Percentiles rank a stretch among this genome's conserved stretches.
Evolutionary conservation across 1,284 basidiomycete species (phyloP).

Genomic region (Porogramme epimiltina): DNA sequence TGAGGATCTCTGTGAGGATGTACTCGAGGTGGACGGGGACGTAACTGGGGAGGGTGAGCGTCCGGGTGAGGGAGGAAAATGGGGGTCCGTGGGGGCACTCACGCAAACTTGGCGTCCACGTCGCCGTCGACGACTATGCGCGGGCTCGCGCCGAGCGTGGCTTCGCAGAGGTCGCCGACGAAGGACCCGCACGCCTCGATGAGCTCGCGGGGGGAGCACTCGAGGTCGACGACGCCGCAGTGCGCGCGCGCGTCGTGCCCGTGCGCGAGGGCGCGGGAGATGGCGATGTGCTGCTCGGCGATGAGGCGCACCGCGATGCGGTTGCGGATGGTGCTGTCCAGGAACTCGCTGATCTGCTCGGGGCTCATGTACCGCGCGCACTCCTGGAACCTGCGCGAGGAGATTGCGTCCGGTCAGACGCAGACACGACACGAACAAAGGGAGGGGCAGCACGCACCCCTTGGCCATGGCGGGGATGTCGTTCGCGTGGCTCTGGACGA

Average conservation of each 20-base stretch:
- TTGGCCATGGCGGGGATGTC: conserved; percentile 90
- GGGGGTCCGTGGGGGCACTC: too few relatives aligned
- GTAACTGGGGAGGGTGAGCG: conserved; percentile 51
- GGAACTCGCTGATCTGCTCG: conserved; percentile 73
- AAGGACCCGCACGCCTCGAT: conserved; percentile 79
- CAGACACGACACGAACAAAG: background rate
- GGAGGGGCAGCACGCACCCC: conserved; percentile 53
- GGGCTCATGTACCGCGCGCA: conserved; percentile 83
- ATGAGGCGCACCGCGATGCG: conserved; percentile 89
- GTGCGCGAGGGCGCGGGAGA: conserved; percentile 63
- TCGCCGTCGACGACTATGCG: conserved; percentile 69
- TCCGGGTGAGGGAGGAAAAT: background rate
- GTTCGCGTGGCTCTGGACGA: conserved; percentile 82
- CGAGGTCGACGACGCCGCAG: conserved; percentile 70
- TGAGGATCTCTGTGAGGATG: conserved; percentile 83
- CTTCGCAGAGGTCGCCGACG: conserved; percentile 83
- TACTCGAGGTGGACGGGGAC: conserved; percentile 91
- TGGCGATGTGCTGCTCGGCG: conserved; percentile 89
- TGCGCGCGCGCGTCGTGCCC: conserved; percentile 36
- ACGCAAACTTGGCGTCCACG: conserved; percentile 76
- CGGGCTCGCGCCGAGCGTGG: conserved; percentile 80
- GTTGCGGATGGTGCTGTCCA: conserved; percentile 85
- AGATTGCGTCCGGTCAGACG: background rate
- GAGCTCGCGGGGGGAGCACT: conserved; percentile 71
- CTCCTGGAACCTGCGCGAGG: conserved; percentile 76